A percentile compares a stretch with the other conserved stretches of the same genome.
Conservation (phyloP, 805 yeast species). For the Spathaspora passalidarum region DNA sequence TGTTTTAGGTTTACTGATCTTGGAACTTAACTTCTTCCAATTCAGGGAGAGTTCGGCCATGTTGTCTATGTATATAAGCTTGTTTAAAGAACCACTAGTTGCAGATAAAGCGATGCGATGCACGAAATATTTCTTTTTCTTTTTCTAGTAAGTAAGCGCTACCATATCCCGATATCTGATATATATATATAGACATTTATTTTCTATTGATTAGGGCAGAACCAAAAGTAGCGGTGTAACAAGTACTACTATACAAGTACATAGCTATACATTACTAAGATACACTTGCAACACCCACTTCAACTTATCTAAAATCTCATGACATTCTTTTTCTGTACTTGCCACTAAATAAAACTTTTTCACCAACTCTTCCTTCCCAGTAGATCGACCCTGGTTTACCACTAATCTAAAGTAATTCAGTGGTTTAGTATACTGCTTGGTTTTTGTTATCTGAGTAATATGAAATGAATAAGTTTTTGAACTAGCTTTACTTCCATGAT, state of each 20-base stretch:
- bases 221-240: too few relatives aligned
- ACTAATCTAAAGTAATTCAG: constrained; percentile 81
- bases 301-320: constrained; percentile 74
- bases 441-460: constrained; percentile 67
- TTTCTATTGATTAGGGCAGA: neutral
- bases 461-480: constrained; percentile 87
- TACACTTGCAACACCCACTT: constrained; percentile 56
- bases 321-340: constrained; percentile 52
- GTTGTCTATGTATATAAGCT: too few relatives aligned
- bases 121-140: neutral
- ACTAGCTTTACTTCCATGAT: constrained; percentile 47
- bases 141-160: neutral
- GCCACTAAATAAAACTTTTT: constrained; percentile 91
- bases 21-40: constrained; percentile 20
- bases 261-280: constrained; percentile 16
- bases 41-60: constrained; percentile 18
- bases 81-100: too few relatives aligned
- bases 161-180: neutral
- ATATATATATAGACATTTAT: too few relatives aligned
- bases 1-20: constrained; percentile 6
- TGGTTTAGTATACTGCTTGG: constrained; percentile 71
- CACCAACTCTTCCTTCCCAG: constrained; percentile 37
- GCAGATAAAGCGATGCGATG: constrained; percentile 1
- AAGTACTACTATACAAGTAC: too few relatives aligned
- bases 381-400: constrained; percentile 39